Conservation (phyloP, 2,329 filamentous ascomycete species). For the Amesomyces nigricolor region DNA sequence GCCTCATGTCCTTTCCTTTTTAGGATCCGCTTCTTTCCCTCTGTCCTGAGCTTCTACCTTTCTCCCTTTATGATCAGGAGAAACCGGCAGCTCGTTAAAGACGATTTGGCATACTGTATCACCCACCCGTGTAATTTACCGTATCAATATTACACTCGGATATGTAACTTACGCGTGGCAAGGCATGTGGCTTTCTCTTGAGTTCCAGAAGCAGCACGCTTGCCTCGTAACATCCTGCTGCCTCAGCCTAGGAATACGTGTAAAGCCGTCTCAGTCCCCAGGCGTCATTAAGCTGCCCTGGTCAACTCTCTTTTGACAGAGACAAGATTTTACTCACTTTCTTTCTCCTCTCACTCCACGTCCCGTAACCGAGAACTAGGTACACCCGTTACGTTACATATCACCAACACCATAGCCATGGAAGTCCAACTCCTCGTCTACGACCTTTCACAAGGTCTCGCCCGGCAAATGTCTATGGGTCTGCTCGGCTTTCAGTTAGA, state of each 20-base stretch:
- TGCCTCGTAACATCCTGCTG: conserved; percentile 22
- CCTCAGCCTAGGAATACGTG: conserved; percentile 4
- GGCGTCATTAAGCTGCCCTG: background rate
- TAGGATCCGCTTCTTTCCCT: too few species aligned
- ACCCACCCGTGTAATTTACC: background rate
- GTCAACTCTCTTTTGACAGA: background rate
- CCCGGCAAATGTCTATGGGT: conserved; percentile 49
- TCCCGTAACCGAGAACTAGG: too few species aligned
- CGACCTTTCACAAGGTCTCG: conserved; percentile 63
- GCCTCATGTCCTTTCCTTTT: too few species aligned
- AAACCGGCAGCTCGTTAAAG: too few species aligned
- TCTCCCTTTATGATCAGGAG: too few species aligned
- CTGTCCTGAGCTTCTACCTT: too few species aligned
- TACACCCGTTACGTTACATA: too few species aligned
- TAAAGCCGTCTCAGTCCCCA: background rate
- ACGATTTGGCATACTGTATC: too few species aligned
- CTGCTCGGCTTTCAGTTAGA: conserved; percentile 63
- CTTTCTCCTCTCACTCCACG: too few species aligned
- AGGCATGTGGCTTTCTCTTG: conserved; percentile 10
- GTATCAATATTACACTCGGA: background rate
- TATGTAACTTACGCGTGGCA: conserved; percentile 1
- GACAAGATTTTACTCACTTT: background rate
- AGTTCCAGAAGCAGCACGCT: conserved; percentile 19
- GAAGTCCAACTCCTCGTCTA: conserved; percentile 74
- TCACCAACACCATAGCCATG: conserved; percentile 43